Base-by-base conservation (phyloP, 176 grass and related monocot genomes). In the Paspalum notatum region DNA sequence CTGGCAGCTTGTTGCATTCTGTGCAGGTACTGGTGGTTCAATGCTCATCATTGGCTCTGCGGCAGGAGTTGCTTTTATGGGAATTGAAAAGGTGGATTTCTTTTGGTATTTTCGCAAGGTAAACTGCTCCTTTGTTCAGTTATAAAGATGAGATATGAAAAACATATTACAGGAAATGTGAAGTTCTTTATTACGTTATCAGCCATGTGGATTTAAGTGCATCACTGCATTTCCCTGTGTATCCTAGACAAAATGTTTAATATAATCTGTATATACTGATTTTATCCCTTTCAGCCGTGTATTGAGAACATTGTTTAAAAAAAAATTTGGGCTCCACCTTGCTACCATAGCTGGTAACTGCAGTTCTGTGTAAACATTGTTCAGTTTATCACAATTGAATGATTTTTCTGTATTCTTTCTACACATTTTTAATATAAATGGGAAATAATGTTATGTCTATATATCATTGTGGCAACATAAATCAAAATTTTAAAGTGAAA, bases 51-150 rank as follows among this genome's bases (percentile, higher is more conserved):
- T 98, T 77, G 95, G 95, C 62, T 98, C 92, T 64, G 95, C 95
- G 62, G 92, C 95, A 75, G 95, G 95, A 48, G 95, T 98, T 64
- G 95, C 92, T 74, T 98, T 94, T 76, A 98, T 98, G 95, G 95
- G 92, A 82, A 89, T 98, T 84, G 95, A 98, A 80, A 98, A 93
- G 79, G 91, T 98, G 71, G 90, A 98, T 89, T 98, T 98, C 90
- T 95, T 98, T 90, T 95, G 95, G 95, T 98, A 98, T 86, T 73
- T 98, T 81, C 85, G 86, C 40, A 95, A 98, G 95, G 95, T 98
- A 86, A 92, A 82, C 12, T 63, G 42, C 62, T 71, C 17, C 53
- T 46, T 50, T 73, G 54, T 72, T n/a, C 37, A n/a, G 32, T 32
- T 90, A 72, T 41, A 27, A 60, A 68, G 18, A 21, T 39, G 26